phyloP scores from a whole-genome alignment of 2,329 filamentous ascomycete genomes.

The Colletotrichum eremochloae region DNA sequence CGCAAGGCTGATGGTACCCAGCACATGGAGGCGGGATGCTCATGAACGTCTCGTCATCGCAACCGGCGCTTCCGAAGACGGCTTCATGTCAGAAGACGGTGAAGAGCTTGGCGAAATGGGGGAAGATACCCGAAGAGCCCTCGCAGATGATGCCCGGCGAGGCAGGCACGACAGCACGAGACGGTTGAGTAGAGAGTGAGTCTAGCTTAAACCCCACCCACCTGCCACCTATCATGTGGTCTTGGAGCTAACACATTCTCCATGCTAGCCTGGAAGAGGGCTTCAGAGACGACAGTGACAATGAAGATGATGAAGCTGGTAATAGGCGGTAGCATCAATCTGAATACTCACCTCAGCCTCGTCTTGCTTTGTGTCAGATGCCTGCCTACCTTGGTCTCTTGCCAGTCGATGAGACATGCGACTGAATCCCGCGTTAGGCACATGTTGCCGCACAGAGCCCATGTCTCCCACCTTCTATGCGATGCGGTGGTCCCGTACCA shows the following conservation, averaged over 20 bases:
- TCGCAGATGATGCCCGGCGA: conserved; percentile 54
- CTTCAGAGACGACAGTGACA: conserved; percentile 62
- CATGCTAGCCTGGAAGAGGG: conserved; percentile 68
- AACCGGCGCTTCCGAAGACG: conserved; percentile 60
- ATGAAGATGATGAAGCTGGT: conserved; percentile 50
- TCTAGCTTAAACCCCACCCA: conserved; percentile 33
- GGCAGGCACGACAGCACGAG: conserved; percentile 63
- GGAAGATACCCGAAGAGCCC: conserved; percentile 59
- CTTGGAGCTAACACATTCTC: conserved; percentile 28
- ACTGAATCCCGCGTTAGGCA: conserved; percentile 21
- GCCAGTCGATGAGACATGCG: conserved; percentile 23
- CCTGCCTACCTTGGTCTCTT: not conserved
- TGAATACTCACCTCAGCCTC: conserved; percentile 34
- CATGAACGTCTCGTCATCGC: conserved; percentile 57
- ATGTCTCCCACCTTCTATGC: conserved; percentile 13
- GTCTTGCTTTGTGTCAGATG: not conserved
- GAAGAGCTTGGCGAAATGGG: conserved; percentile 76
- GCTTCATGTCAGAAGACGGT: conserved; percentile 75
- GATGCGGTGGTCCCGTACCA: not conserved
- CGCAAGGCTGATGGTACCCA: conserved; percentile 57
- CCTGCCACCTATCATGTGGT: not conserved
- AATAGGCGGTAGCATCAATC: conserved; percentile 38
- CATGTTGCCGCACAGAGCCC: conserved; percentile 12
- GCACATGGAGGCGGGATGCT: conserved; percentile 62
- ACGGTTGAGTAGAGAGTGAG: conserved; percentile 81